Evolutionary conservation across 371 early-diverging fungal genomes (phyloP).

Genomic region (Conidiobolus incongruus): DNA sequence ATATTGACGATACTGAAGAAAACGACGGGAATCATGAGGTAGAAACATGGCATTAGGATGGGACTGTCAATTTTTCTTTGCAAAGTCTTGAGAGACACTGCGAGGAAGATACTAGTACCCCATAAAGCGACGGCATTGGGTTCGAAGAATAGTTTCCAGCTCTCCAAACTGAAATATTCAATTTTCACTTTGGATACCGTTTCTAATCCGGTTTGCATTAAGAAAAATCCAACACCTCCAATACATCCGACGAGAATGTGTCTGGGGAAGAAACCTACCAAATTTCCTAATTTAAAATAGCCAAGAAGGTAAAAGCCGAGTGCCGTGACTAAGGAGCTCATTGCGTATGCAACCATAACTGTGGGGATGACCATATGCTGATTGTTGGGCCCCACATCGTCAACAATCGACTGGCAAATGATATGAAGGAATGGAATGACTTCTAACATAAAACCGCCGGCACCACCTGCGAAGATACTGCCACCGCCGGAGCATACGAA

Average conservation of each 20-base stretch:
- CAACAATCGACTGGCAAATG: slow-evolving; percentile 44
- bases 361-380: slow-evolving; percentile 57
- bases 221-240: slow-evolving; percentile 85
- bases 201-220: slow-evolving; percentile 79
- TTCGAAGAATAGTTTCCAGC: slow-evolving; percentile 3
- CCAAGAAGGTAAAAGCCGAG: slow-evolving; percentile 66
- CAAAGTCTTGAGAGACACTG: slow-evolving; percentile 4
- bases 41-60: slow-evolving; percentile 69
- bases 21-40: slow-evolving; percentile 45
- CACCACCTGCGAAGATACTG: slow-evolving; percentile 73
- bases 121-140: slow-evolving; percentile 6
- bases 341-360: slow-evolving; percentile 69
- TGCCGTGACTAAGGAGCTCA: slow-evolving; percentile 68
- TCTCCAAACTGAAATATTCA: slow-evolving; percentile 3
- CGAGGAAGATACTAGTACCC: slow-evolving; percentile 5
- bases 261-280: slow-evolving; percentile 83
- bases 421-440: slow-evolving; percentile 75
- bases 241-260: slow-evolving; percentile 91
- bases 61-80: slow-evolving; percentile 24
- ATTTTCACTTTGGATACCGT: slow-evolving; percentile 13
- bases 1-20: slow-evolving; percentile 46
- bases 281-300: slow-evolving; percentile 44
- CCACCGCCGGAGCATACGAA: slow-evolving; percentile 63
- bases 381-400: slow-evolving; percentile 26
- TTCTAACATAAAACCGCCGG: slow-evolving; percentile 91